Percentiles rank a stretch among this genome's conserved stretches.
Evolutionary conservation across 257 asterid genomes (phyloP).

Genomic region (Anisodus acutangulus): DNA sequence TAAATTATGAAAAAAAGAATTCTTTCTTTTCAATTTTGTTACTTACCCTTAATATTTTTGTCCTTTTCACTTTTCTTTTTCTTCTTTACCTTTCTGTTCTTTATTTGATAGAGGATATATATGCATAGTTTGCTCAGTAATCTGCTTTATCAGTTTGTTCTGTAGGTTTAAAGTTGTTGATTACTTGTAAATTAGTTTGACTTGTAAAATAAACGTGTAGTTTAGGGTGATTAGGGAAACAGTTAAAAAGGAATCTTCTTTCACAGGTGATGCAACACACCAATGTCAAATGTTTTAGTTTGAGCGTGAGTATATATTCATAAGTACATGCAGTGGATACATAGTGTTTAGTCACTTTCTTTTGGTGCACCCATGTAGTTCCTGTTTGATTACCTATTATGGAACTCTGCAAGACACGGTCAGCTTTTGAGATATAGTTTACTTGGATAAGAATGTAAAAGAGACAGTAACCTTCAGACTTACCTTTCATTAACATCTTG

Average conservation of each 20-base stretch:
- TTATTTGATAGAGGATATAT: constrained; percentile 11
- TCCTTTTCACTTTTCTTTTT: not conserved
- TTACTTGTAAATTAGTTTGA: constrained; percentile 21
- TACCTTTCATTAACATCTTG: not conserved
- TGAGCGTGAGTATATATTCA: not conserved
- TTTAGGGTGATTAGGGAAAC: not conserved
- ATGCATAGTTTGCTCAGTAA: constrained; percentile 5
- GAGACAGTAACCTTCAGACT: constrained; percentile 12
- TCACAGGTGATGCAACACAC: not conserved
- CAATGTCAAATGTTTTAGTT: constrained; percentile 2
- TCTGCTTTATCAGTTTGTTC: not conserved
- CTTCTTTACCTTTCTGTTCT: not conserved
- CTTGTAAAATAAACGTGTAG: constrained; percentile 5
- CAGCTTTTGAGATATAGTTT: not conserved
- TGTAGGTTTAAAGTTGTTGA: constrained; percentile 10
- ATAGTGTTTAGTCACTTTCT: not conserved
- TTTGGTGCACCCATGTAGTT: not conserved
- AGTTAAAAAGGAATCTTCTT: not conserved
- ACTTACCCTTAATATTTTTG: not conserved
- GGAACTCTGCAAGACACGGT: not conserved
- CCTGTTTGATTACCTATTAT: not conserved
- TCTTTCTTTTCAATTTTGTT: not conserved
- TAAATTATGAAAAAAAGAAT: not conserved
- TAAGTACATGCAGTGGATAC: constrained; percentile 12
- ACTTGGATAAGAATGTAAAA: constrained; percentile 25